These are phyloP conservation scores for Colletotrichum sp. DNA, from an alignment of 2,329 filamentous ascomycete species.

Conservation along the genomic window DNA sequence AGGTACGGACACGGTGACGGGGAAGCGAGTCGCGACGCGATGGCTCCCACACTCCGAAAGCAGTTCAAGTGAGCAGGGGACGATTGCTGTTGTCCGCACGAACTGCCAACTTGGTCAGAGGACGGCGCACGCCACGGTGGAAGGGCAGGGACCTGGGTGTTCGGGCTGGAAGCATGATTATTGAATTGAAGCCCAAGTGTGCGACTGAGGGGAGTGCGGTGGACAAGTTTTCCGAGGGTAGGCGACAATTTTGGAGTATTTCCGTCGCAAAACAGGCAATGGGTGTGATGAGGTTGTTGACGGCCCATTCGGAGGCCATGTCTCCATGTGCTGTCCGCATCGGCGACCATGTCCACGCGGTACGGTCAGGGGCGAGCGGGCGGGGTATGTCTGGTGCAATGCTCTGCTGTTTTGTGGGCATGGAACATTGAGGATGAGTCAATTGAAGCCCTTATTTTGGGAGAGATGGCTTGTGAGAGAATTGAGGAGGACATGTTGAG, in stretches of 20 bases:
- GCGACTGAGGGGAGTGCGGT: not conserved
- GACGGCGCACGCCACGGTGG: not conserved
- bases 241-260: not conserved
- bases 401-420: not conserved
- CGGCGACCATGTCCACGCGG: not conserved
- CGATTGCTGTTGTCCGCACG: not conserved
- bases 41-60: not conserved
- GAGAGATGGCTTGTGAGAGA: not conserved
- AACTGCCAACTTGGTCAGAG: not conserved
- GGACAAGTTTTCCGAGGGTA: not conserved
- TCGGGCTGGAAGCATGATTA: not conserved
- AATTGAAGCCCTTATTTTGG: not conserved
- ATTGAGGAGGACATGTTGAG: not conserved
- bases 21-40: not conserved
- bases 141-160: not conserved
- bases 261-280: not conserved
- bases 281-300: slow-evolving; percentile 5
- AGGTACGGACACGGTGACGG: not conserved
- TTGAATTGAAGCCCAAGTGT: slow-evolving; percentile 9
- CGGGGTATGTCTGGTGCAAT: not conserved
- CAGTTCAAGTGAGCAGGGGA: not conserved
- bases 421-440: not conserved
- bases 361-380: not conserved
- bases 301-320: slow-evolving; percentile 12
- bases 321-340: not conserved